Base-by-base conservation (phyloP, 129 eudicot species). In the Centaurea solstitialis region DNA sequence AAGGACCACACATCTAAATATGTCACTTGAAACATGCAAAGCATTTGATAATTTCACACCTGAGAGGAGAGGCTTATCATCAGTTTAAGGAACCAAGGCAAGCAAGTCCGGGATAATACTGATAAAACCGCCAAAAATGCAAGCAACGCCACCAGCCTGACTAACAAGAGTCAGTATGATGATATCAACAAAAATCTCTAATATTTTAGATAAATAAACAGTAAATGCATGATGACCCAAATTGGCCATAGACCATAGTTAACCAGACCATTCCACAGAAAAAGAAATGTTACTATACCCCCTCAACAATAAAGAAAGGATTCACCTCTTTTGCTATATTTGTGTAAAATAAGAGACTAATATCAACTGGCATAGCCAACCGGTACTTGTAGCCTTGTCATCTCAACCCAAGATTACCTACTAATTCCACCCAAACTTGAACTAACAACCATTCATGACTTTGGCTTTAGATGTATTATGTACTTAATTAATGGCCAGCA, bases 1-100 rank as follows among this genome's bases (percentile, higher is more conserved):
- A 22, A 23, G 15, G 30, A 17, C 45, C 18, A 66, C n/a, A 47
- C 13, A 26, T 20, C 71, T 9, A 22, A 3, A 39, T 72, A 73
- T 37, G 67, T 70, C 35, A 28, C 4, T 67, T 73, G 33, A 38
- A 47, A 65, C 8, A 65, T 20, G 26, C 11, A 45, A 74, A 26
- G 33, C 10, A 65, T 33, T 24, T 57, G 17, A 39, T 28, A 50
- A 80, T 62, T 62, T 57, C 70, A 76, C 82, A 96, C 99, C 96
- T 93, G 98, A 40, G 99, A 93, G 61, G 99, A 96, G 81, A 96
- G 93, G 82, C 98, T 96, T 80, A 93, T 96, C 99, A 96, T 93
- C 86, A 96, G 89, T 80, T 96, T 93, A 57, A 96, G 93, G 68
- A 96, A 91, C 99, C 97, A 93, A 39, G 99, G 99, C 75, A 96